Evolutionary conservation across 176 grass and related monocot genomes (phyloP).

Genomic region (Lolium rigidum): DNA sequence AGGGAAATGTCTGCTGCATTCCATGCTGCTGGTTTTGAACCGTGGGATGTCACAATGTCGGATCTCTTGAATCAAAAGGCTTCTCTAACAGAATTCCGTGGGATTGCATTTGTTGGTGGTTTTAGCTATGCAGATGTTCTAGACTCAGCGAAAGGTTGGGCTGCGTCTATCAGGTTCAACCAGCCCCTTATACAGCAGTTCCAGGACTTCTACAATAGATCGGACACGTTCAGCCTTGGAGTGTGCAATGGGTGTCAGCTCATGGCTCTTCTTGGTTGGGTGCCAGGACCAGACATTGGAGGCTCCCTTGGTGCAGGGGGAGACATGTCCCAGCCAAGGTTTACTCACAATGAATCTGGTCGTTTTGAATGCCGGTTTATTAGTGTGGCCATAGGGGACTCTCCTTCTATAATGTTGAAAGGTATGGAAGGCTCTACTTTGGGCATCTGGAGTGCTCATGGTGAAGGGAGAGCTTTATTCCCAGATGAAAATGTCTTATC

Average conservation of each 20-base stretch:
- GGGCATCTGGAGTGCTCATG: slow-evolving; percentile 87
- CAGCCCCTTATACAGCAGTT: slow-evolving; percentile 78
- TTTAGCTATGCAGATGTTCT: slow-evolving; percentile 95
- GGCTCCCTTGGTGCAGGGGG: slow-evolving; percentile 63
- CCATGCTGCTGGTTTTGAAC: slow-evolving; percentile 84
- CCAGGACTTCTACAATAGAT: slow-evolving; percentile 79
- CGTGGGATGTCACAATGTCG: slow-evolving; percentile 91
- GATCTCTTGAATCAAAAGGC: slow-evolving; percentile 64
- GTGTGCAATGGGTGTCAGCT: slow-evolving; percentile 96
- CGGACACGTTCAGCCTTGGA: slow-evolving; percentile 91
- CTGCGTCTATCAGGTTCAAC: slow-evolving; percentile 92
- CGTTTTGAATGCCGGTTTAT: slow-evolving; percentile 85
- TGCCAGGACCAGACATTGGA: slow-evolving; percentile 68
- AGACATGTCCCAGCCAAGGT: slow-evolving; percentile 87
- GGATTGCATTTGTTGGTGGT: slow-evolving; percentile 93
- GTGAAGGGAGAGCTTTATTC: slow-evolving; percentile 83
- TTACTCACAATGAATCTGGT: slow-evolving; percentile 93
- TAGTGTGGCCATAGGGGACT: slow-evolving; percentile 70
- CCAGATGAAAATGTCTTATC: slow-evolving; percentile 67
- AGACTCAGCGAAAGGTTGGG: slow-evolving; percentile 95
- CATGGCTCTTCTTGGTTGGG: slow-evolving; percentile 99
- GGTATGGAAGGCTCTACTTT: slow-evolving; percentile 89
- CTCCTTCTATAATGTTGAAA: slow-evolving; percentile 87
- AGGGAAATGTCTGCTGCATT: slow-evolving; percentile 95
- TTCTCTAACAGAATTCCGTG: slow-evolving; percentile 63